phyloP scores from a whole-genome alignment of 2,329 filamentous ascomycete genomes.

The Zarea fungicola region DNA sequence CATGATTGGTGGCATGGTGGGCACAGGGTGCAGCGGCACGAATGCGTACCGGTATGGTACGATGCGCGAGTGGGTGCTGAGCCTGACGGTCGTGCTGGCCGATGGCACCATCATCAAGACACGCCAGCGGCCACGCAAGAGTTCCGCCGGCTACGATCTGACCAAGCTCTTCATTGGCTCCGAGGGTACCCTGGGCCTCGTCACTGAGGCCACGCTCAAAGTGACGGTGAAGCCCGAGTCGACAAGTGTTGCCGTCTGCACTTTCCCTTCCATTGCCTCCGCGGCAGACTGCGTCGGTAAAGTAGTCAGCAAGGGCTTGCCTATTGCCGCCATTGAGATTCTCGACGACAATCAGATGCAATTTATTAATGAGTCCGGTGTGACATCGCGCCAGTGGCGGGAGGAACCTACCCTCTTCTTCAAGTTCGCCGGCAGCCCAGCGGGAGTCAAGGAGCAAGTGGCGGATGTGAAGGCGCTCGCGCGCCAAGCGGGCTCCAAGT shows the following conservation, averaged over 20 bases:
- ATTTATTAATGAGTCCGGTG: slow-evolving; percentile 60
- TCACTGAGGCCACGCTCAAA: slow-evolving; percentile 87
- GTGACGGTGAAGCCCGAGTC: slow-evolving; percentile 75
- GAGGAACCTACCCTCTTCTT: slow-evolving; percentile 76
- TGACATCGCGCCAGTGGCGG: slow-evolving; percentile 61
- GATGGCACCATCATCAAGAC: slow-evolving; percentile 91
- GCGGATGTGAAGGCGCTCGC: slow-evolving; percentile 60
- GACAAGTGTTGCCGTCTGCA: slow-evolving; percentile 72
- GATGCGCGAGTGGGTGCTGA: slow-evolving; percentile 91
- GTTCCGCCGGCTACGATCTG: slow-evolving; percentile 85
- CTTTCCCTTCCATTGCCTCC: slow-evolving; percentile 53
- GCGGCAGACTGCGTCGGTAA: slow-evolving; percentile 75
- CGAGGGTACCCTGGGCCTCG: slow-evolving; percentile 85
- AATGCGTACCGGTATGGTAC: slow-evolving; percentile 92
- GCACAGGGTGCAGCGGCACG: slow-evolving; percentile 69
- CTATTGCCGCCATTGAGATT: slow-evolving; percentile 87
- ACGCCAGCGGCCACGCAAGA: slow-evolving; percentile 80
- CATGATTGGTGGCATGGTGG: slow-evolving; percentile 87
- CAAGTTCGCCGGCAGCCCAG: slow-evolving; percentile 71
- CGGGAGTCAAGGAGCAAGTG: slow-evolving; percentile 74
- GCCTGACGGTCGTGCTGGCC: slow-evolving; percentile 79
- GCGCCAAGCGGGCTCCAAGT: slow-evolving; percentile 54
- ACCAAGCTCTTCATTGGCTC: slow-evolving; percentile 86
- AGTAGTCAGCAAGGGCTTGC: slow-evolving; percentile 75
- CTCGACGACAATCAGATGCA: slow-evolving; percentile 87